Evolutionary conservation across 352 stramenopile species (phyloP), one percentile per base, ranked within the genome.

Genomic region (Pythium biforme): DNA sequence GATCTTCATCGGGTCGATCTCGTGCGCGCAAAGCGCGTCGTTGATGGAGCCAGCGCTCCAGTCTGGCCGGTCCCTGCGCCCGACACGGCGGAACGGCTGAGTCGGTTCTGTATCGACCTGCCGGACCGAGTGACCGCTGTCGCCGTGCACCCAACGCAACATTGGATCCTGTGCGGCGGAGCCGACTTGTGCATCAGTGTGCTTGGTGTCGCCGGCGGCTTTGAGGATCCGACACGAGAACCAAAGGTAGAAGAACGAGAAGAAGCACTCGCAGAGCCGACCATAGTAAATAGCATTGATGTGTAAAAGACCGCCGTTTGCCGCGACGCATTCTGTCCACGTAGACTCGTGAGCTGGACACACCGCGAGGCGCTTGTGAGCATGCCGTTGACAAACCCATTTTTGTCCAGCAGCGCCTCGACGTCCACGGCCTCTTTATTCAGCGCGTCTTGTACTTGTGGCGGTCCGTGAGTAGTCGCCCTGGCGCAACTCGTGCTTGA

Each of bases 371-470:
- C n/a, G n/a, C n/a, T n/a, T n/a, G n/a, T n/a, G n/a, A n/a, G n/a
- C n/a, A n/a, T n/a, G n/a, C n/a, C n/a, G n/a, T n/a, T n/a, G n/a
- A n/a, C n/a, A n/a, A n/a, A n/a, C n/a, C n/a, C n/a, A n/a, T n/a
- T n/a, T n/a, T n/a, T n/a, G 40, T 81, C 68, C 8, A 93, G 69
- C 29, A 89, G 74, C 3, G 50, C 50, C 26, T 90, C 82, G n/a
- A 93, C 77, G n/a, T 64, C 73, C 14, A 87, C 54, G 3, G 75
- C 71, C 9, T 66, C 51, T 27, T 90, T 90, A 51, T 89, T 77
- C 8, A 60, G 37, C 12, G 40, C 15, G 72, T 63, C 52, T 89
- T 90, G 65, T 87, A 73, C 48, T 93, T 93, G 3, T 77, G 79
- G 12, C 50, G 15, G 41, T 93, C 84, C 1, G 37, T 37, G 57